Base-by-base conservation (phyloP, 2,329 filamentous ascomycete genomes). In the Penicillium sp. region DNA sequence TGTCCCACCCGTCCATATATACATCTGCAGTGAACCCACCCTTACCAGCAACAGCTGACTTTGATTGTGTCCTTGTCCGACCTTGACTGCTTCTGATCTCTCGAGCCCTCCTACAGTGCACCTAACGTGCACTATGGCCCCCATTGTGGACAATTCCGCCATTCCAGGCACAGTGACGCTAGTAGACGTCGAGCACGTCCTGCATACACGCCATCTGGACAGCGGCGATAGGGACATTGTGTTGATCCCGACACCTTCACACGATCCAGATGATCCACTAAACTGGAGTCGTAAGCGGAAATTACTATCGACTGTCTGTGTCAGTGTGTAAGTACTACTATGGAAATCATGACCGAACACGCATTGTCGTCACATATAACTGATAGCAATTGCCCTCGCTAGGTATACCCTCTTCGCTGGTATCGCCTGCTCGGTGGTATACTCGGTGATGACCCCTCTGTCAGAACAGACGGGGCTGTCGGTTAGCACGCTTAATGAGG, bases 251-350 rank as follows among this genome's bases (percentile, higher is more conserved):
- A 66, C 71, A 2, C 80, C 80, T 0, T 80, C 78, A 1, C 64
- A 69, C 41, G 77, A 82, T 60, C 78, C 78, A 1, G 77, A 81
- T 55, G 79, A 82, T 60, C 79, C 79, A 13, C 65, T 81, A 50
- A 81, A 80, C 49, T 81, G 79, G 79, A 71, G 74, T n/a, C 69
- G 63, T 5, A 63, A 69, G n/a, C 72, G 79, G 41, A 81, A 81
- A 60, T 53, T 75, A 5, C 56, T 80, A 22, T 78, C 78, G 1
- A 77, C 77, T 1, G 68, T 75, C 5, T 79, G 75, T 58, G 76
- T 77, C 52, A 78, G 76, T 62, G 71, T 80, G 61, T 77, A 55
- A 62, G 75, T 69, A 22, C 6, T 6, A 31, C 7, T 9, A 31
- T 27, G 24, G 6, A 27, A 24, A n/a, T 10, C 2, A 3, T 19